Percentiles rank a stretch among this genome's conserved stretches.
phyloP scores from a whole-genome alignment of 2,329 filamentous ascomycete genomes.

The Botrytis fabae region DNA sequence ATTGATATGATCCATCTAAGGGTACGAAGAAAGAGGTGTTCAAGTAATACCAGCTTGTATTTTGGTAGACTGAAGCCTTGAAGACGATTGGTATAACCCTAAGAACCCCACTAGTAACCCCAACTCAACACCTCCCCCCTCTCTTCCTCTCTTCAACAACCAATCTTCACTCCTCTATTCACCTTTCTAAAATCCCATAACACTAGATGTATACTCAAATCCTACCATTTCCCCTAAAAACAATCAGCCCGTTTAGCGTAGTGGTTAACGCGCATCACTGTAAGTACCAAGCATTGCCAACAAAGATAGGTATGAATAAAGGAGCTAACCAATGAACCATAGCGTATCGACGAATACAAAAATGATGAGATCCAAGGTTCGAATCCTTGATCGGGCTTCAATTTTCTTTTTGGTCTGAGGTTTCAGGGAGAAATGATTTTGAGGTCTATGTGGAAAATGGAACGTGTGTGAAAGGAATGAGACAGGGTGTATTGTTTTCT shows the following conservation, averaged over 20 bases:
- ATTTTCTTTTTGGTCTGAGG: no score
- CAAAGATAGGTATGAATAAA: not conserved
- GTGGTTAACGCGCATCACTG: conserved; percentile 2
- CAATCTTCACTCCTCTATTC: not conserved
- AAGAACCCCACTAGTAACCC: not conserved
- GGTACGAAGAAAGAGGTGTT: not conserved
- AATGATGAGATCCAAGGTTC: not conserved
- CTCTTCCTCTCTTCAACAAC: not conserved
- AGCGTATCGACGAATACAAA: not conserved
- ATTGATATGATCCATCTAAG: not conserved
- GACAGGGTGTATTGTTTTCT: no score
- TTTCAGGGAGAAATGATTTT: not conserved
- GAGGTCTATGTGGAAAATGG: fast-evolving
- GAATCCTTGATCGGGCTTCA: not conserved
- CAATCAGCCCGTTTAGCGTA: not conserved
- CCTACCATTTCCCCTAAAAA: not conserved
- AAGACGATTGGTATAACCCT: not conserved
- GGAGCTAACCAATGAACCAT: not conserved
- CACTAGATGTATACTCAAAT: not conserved
- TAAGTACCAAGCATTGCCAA: not conserved
- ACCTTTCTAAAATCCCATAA: not conserved
- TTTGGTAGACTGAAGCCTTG: not conserved
- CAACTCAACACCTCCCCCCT: not conserved
- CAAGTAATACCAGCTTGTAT: not conserved
- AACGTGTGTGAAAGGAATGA: not conserved